Evolutionary conservation across 2,329 filamentous ascomycete species (phyloP), one percentile per base, ranked within the genome.

Genomic region (Alternaria gansuensis): DNA sequence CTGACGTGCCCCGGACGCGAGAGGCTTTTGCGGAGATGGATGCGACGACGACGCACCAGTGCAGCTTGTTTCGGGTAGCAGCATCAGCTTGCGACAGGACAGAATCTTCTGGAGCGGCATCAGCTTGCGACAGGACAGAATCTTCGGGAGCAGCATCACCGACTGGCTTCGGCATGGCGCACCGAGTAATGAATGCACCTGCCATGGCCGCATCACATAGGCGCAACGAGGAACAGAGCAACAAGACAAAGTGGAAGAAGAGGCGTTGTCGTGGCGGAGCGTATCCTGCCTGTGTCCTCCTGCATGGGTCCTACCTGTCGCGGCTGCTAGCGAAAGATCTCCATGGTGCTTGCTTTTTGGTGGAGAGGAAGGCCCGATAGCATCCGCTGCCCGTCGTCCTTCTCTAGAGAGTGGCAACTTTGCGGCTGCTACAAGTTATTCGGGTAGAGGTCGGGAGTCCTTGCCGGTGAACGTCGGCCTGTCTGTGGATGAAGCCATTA

Each of bases 161-260:
- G 34, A 44, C 54, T 57, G 56, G 57, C 51, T 46, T 59, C 51
- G 46, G 57, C 52, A 59, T 39, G 34, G 33, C 28, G 36, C 31
- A 50, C 52, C 46, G 40, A 59, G 52, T 45, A 33, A 7, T 34
- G 29, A 17, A 24, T 23, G 29, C 14, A 51, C 51, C 39, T 40
- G 33, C 45, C 40, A 26, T 33, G 26, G 34, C 45, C 13, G 17
- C 34, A n/a, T 36, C 34, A 29, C 17, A 49, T 34, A 21, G 37
- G 21, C 23, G 39, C 13, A 34, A 50, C 33, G 31, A 21, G 37
- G 28, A 13, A 40, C 28, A 21, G 5, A 21, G 11, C 51, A 45
- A 44, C 17, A 46, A 36, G 26, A 53, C 39, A 34, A 29, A 44
- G 37, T 21, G 26, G n/a, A 50, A 31, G 54, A 37, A 43, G 37